Conservation (phyloP, 176 grass and related monocot genomes). For the Tillandsia leiboldiana region DNA sequence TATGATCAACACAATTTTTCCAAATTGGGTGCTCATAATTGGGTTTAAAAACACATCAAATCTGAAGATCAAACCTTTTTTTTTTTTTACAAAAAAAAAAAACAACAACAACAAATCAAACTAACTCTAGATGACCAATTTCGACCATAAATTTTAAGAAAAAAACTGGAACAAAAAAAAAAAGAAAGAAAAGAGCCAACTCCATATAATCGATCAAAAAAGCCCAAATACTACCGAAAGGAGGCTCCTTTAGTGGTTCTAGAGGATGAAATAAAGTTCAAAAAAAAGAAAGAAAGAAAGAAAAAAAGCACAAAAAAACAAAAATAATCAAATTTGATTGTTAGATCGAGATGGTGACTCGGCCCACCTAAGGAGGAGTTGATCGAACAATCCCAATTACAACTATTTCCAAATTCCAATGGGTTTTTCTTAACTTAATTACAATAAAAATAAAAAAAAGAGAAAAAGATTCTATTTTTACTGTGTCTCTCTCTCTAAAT, state of each 20-base stretch:
- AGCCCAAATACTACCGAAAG: background rate
- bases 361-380: background rate
- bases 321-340: background rate
- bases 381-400: background rate
- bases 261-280: too few relatives aligned
- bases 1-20: background rate
- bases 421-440: background rate
- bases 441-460: too few relatives aligned
- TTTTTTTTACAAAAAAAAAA: too few relatives aligned
- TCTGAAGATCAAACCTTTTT: too few relatives aligned
- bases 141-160: background rate
- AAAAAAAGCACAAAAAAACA: background rate
- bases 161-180: background rate
- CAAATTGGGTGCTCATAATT: too few relatives aligned
- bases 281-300: too few relatives aligned
- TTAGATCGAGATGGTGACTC: background rate
- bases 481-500: background rate
- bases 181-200: background rate
- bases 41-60: too few relatives aligned
- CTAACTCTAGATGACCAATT: background rate
- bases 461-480: background rate
- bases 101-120: background rate
- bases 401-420: too few relatives aligned
- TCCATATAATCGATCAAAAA: background rate
- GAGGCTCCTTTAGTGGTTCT: too few relatives aligned